A percentile compares a stretch with the other conserved stretches of the same genome.
phyloP scores from a whole-genome alignment of 345 rosid species.

The Pelargonium nanum region DNA sequence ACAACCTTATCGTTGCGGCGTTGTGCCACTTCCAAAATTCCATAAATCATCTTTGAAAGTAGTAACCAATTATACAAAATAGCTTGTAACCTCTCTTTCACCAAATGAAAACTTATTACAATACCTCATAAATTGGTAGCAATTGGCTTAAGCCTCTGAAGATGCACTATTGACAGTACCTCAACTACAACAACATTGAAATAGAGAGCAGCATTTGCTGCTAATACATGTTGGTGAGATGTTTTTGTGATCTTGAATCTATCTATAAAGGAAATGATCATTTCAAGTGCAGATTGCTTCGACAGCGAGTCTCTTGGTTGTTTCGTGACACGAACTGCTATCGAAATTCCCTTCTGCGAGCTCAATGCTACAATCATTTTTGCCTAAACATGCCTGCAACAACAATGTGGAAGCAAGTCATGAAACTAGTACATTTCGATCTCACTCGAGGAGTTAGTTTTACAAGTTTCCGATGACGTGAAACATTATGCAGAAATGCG shows the following conservation, averaged over 20 bases:
- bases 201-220: not conserved
- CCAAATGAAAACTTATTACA: too few relatives aligned
- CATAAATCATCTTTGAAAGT: too few relatives aligned
- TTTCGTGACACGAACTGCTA: constrained; percentile 22
- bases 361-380: constrained; percentile 32
- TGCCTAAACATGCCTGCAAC: constrained; percentile 38
- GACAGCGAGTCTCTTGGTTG: constrained; percentile 26
- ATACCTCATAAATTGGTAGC: too few relatives aligned
- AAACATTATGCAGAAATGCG: too few relatives aligned
- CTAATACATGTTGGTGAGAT: not conserved
- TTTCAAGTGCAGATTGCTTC: constrained; percentile 45
- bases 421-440: not conserved
- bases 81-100: constrained; percentile 1
- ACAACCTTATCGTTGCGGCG: too few relatives aligned
- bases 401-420: not conserved
- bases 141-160: too few relatives aligned
- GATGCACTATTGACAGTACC: too few relatives aligned
- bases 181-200: too few relatives aligned
- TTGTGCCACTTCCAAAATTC: too few relatives aligned
- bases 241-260: not conserved
- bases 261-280: not conserved
- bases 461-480: too few relatives aligned
- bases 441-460: too few relatives aligned
- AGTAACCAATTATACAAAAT: constrained; percentile 10
- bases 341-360: constrained; percentile 29